Conservation (phyloP, 352 stramenopile species). For the Phytophthora tentaculata region DNA sequence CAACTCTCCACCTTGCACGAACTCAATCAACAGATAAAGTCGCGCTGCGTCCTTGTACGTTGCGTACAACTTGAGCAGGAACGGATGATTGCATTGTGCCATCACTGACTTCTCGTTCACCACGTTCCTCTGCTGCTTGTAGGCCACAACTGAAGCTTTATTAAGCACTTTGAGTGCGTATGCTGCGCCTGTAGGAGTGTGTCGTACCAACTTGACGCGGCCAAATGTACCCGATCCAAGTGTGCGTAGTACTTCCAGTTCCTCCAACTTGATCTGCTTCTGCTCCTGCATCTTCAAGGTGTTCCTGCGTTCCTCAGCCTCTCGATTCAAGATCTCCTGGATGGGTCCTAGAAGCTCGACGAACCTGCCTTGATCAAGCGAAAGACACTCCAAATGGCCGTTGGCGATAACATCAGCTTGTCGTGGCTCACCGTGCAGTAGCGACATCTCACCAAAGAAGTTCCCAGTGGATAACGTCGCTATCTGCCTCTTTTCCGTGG, state of each 20-base stretch:
- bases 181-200: slow-evolving; percentile 71
- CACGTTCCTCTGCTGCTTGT: slow-evolving; percentile 97
- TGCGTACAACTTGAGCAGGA: slow-evolving; percentile 95
- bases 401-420: slow-evolving; percentile 77
- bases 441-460: slow-evolving; percentile 80
- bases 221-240: slow-evolving; percentile 96
- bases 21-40: slow-evolving; percentile 97
- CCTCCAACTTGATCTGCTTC: slow-evolving; percentile 58
- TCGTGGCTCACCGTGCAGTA: slow-evolving; percentile 62
- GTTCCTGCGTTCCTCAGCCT: slow-evolving; percentile 62
- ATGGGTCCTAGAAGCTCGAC: slow-evolving; percentile 84
- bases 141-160: slow-evolving; percentile 94
- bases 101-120: slow-evolving; percentile 98
- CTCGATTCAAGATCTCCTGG: slow-evolving; percentile 71
- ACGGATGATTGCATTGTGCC: slow-evolving; percentile 95
- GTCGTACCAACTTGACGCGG: slow-evolving; percentile 92
- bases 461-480: slow-evolving; percentile 63
- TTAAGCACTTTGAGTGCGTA: slow-evolving; percentile 96
- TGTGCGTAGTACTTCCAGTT: slow-evolving; percentile 87
- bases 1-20: slow-evolving; percentile 92
- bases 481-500: slow-evolving; percentile 45
- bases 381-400: slow-evolving; percentile 86
- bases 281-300: slow-evolving; percentile 41
- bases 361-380: slow-evolving; percentile 89
- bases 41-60: slow-evolving; percentile 94